Percentiles rank a stretch among this genome's conserved stretches.
Evolutionary conservation across 495 filamentous ascomycete genomes (phyloP).

Genomic region (Penicillium crystallinum): DNA sequence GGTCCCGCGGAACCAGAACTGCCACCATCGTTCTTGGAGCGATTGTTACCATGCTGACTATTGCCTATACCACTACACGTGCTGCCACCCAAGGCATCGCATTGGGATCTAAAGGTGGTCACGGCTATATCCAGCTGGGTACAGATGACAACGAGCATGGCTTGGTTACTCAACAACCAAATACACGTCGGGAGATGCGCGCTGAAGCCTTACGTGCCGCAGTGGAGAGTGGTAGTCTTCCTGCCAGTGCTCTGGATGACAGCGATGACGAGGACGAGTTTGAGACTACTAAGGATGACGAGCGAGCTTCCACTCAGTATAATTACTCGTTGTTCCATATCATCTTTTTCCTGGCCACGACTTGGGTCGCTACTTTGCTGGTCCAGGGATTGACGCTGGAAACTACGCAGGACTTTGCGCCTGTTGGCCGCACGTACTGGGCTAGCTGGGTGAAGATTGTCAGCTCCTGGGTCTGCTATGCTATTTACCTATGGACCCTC

Average conservation of each 20-base stretch:
- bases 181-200: constrained; percentile 79
- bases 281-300: constrained; percentile 68
- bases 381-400: constrained; percentile 76
- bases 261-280: constrained; percentile 65
- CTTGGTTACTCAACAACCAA: constrained; percentile 84
- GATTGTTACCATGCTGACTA: constrained; percentile 92
- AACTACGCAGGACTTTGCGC: constrained; percentile 66
- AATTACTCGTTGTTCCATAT: constrained; percentile 95
- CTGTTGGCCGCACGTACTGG: constrained; percentile 93
- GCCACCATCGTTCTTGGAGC: constrained; percentile 87
- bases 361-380: constrained; percentile 90
- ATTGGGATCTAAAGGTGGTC: constrained; percentile 60
- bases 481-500: constrained; percentile 88
- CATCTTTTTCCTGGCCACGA: constrained; percentile 94
- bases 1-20: constrained; percentile 83
- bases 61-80: constrained; percentile 95
- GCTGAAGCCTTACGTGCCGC: constrained; percentile 85
- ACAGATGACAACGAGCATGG: constrained; percentile 74
- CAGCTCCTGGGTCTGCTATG: constrained; percentile 95
- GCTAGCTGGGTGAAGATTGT: constrained; percentile 99
- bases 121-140: constrained; percentile 53
- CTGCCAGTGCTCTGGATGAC: constrained; percentile 82
- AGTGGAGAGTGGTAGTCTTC: constrained; percentile 84
- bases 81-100: constrained; percentile 93
- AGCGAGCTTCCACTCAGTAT: constrained; percentile 85